Percentiles rank a stretch among this genome's conserved stretches.
Evolutionary conservation across 768 basidiomycete species (phyloP).

Genomic region (Naganishia antarctica): DNA sequence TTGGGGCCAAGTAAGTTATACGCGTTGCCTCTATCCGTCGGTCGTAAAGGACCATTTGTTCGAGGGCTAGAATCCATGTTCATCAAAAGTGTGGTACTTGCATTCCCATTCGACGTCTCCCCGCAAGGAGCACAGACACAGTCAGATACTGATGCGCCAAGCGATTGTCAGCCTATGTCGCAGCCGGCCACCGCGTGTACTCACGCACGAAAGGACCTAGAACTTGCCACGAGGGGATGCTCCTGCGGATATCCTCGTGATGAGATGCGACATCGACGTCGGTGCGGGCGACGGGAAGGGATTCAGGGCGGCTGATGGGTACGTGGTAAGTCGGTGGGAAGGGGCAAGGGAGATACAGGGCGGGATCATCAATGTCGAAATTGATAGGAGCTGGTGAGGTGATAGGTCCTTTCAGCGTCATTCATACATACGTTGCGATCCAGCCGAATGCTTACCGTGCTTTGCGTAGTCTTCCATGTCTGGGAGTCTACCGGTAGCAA

Average conservation of each 20-base stretch:
- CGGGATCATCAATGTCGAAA: not conserved
- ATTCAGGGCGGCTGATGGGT: not conserved
- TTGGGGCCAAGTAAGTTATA: too few species aligned
- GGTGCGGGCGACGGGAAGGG: not conserved
- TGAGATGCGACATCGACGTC: not conserved
- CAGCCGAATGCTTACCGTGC: not conserved
- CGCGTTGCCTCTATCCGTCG: too few species aligned
- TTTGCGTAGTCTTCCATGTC: conserved; percentile 8
- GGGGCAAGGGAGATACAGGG: not conserved
- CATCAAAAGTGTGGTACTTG: too few species aligned
- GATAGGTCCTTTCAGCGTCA: not conserved
- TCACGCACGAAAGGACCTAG: not conserved
- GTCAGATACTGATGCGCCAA: too few species aligned
- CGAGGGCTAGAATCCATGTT: too few species aligned
- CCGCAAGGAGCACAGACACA: too few species aligned
- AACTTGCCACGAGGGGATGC: not conserved
- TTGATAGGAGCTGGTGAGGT: not conserved
- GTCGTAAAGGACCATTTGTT: too few species aligned
- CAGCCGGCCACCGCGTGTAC: not conserved
- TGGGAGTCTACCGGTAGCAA: not conserved
- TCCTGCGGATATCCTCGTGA: not conserved
- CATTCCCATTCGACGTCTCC: too few species aligned
- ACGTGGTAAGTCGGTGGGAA: conserved; percentile 7
- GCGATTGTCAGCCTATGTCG: too few species aligned
- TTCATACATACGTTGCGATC: not conserved